phyloP scores from a whole-genome alignment of 768 basidiomycete species.

The Mycena rebaudengoi region DNA sequence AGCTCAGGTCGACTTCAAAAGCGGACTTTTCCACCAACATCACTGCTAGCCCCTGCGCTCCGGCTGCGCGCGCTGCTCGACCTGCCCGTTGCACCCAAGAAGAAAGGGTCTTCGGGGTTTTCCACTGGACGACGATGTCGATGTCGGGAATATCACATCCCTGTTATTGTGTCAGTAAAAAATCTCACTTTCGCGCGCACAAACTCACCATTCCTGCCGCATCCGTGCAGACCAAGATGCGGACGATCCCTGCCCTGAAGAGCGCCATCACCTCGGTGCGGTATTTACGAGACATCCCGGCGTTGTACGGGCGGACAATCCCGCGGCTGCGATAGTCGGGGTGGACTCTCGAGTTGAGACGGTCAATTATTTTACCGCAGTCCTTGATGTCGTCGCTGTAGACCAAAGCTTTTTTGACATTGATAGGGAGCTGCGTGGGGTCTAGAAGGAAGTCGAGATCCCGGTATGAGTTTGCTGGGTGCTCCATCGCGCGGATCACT shows the following conservation, averaged over 20 bases:
- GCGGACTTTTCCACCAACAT: constrained; percentile 35
- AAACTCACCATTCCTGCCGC: constrained; percentile 44
- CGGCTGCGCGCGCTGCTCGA: constrained; percentile 34
- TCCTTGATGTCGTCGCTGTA: constrained; percentile 27
- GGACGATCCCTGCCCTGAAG: constrained; percentile 35
- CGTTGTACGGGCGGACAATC: constrained; percentile 39
- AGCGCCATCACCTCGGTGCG: constrained; percentile 31
- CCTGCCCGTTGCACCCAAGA: constrained; percentile 44
- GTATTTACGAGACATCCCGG: constrained; percentile 27
- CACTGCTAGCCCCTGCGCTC: constrained; percentile 32
- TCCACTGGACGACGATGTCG: constrained; percentile 49
- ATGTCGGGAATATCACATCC: constrained; percentile 46
- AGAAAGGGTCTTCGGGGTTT: constrained; percentile 36
- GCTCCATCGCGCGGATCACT: constrained; percentile 42
- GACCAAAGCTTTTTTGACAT: constrained; percentile 17
- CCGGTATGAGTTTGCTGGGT: constrained; percentile 39
- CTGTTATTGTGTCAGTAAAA: constrained; percentile 13
- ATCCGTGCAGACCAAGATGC: constrained; percentile 45
- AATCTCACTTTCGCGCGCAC: not conserved
- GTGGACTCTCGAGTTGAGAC: constrained; percentile 29
- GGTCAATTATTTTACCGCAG: constrained; percentile 34
- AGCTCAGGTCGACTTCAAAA: constrained; percentile 28
- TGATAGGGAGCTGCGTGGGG: too few relatives aligned
- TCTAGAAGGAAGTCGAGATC: constrained; percentile 47
- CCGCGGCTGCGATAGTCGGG: constrained; percentile 15